These are phyloP conservation scores for Fomitopsis serialis DNA, from an alignment of 768 basidiomycete genomes.

Conservation along the genomic window DNA sequence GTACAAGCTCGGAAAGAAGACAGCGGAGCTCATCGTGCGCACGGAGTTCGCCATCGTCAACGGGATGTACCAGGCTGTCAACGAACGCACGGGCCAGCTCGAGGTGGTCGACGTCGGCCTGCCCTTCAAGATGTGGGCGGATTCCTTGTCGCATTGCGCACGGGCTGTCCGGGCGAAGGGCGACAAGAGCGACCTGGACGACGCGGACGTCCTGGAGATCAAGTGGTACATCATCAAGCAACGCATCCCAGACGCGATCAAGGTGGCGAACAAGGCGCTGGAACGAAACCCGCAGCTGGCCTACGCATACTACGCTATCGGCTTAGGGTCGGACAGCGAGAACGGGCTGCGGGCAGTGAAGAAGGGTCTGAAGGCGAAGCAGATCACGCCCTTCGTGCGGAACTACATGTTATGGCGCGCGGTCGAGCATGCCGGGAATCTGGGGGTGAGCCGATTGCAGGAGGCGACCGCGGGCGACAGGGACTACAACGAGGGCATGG, in stretches of 20 bases:
- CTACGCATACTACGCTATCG: slow-evolving; percentile 58
- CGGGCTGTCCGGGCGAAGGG: slow-evolving; percentile 34
- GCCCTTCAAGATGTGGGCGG: slow-evolving; percentile 51
- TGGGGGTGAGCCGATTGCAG: slow-evolving; percentile 46
- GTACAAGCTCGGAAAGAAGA: slow-evolving; percentile 41
- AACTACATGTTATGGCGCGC: slow-evolving; percentile 56
- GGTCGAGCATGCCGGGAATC: slow-evolving; percentile 50
- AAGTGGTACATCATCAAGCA: slow-evolving; percentile 47
- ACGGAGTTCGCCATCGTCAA: slow-evolving; percentile 56
- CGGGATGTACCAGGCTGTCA: slow-evolving; percentile 40
- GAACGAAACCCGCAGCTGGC: slow-evolving; percentile 48
- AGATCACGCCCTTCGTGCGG: slow-evolving; percentile 49
- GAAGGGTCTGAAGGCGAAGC: slow-evolving; percentile 57
- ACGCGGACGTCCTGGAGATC: slow-evolving; percentile 59
- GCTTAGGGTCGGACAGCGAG: slow-evolving; percentile 40
- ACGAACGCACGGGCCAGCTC: slow-evolving; percentile 33
- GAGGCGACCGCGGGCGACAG: slow-evolving; percentile 33
- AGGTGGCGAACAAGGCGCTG: slow-evolving; percentile 38
- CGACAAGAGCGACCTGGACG: slow-evolving; percentile 36
- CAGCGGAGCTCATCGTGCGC: slow-evolving; percentile 41
- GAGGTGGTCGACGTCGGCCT: slow-evolving; percentile 39
- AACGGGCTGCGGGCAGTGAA: slow-evolving; percentile 54
- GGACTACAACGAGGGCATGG: slow-evolving; percentile 55
- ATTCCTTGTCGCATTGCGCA: slow-evolving; percentile 53
- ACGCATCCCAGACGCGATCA: slow-evolving; percentile 41